A percentile compares a stretch with the other conserved stretches of the same genome.
Evolutionary conservation across 352 stramenopile species (phyloP).

Genomic region (Plasmopara viticola): DNA sequence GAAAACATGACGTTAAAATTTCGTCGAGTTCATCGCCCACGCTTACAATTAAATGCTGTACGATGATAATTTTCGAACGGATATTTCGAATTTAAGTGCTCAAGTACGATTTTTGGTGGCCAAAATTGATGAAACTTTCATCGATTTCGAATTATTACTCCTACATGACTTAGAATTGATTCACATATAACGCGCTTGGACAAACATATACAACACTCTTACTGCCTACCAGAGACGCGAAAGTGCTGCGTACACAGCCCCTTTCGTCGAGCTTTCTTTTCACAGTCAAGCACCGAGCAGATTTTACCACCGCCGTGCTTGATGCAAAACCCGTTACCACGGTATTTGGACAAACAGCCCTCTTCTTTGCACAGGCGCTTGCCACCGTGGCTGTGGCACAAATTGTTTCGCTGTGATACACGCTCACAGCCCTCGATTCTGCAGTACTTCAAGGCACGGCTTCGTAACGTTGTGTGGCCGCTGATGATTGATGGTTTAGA

Average conservation of each 20-base stretch:
- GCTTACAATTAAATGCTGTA: too few relatives aligned
- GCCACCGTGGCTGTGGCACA: slow-evolving; percentile 76
- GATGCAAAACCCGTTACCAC: slow-evolving; percentile 78
- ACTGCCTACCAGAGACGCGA: slow-evolving; percentile 37
- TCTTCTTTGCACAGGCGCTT: slow-evolving; percentile 80
- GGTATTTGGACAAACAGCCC: slow-evolving; percentile 70
- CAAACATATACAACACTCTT: too few relatives aligned
- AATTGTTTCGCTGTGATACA: slow-evolving; percentile 77
- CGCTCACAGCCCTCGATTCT: slow-evolving; percentile 76
- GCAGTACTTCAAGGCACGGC: slow-evolving; percentile 81
- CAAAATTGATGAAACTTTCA: too few relatives aligned
- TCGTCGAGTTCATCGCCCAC: too few relatives aligned
- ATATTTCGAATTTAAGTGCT: too few relatives aligned
- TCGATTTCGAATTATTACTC: too few relatives aligned
- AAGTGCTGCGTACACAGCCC: slow-evolving; percentile 80
- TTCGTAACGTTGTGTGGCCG: slow-evolving; percentile 30
- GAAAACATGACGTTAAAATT: too few relatives aligned
- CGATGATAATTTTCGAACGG: too few relatives aligned
- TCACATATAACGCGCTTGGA: too few relatives aligned
- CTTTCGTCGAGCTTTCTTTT: slow-evolving; percentile 80
- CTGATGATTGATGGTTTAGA: slow-evolving; percentile 13
- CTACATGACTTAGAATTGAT: too few relatives aligned
- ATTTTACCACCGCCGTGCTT: slow-evolving; percentile 78
- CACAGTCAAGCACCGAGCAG: slow-evolving; percentile 62
- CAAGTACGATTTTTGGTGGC: too few relatives aligned